phyloP scores from a whole-genome alignment of 108 stramenopile species.

The Tribonema minus region DNA sequence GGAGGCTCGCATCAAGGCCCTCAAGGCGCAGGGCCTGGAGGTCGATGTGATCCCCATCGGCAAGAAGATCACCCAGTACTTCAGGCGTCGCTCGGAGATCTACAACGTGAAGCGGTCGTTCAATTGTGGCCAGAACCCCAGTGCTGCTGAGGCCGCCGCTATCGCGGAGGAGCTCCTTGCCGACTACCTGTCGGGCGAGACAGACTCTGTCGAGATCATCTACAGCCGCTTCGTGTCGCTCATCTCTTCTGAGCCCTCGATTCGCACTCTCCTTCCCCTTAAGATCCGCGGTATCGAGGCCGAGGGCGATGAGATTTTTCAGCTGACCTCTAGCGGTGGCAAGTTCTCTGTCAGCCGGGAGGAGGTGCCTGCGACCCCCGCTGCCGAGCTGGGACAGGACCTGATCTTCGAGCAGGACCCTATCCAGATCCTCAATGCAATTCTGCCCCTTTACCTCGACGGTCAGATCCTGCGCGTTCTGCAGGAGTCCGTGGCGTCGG shows the following conservation, averaged over 20 bases:
- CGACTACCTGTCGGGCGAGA: slow-evolving; percentile 74
- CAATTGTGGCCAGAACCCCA: slow-evolving; percentile 81
- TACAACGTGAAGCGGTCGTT: slow-evolving; percentile 69
- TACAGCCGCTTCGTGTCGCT: slow-evolving; percentile 93
- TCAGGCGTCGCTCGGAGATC: slow-evolving; percentile 47
- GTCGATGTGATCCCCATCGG: slow-evolving; percentile 79
- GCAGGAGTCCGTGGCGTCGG: slow-evolving; percentile 88
- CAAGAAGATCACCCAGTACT: slow-evolving; percentile 83
- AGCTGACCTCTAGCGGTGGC: slow-evolving; percentile 74
- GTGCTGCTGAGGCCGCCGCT: slow-evolving; percentile 76
- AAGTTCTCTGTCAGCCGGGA: slow-evolving; percentile 77
- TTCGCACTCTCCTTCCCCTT: slow-evolving; percentile 91
- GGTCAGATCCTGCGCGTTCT: slow-evolving; percentile 90
- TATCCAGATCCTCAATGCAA: slow-evolving; percentile 87
- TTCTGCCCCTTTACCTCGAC: slow-evolving; percentile 89
- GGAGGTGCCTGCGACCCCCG: slow-evolving; percentile 67
- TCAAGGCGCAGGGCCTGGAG: slow-evolving; percentile 72
- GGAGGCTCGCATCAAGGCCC: slow-evolving; percentile 76
- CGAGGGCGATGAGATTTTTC: slow-evolving; percentile 89
- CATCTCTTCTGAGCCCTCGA: slow-evolving; percentile 77
- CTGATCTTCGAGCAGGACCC: slow-evolving; percentile 97
- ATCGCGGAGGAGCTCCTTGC: slow-evolving; percentile 84
- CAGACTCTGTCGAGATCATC: slow-evolving; percentile 85
- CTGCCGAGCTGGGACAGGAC: slow-evolving; percentile 86
- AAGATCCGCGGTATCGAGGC: slow-evolving; percentile 80